Evolutionary conservation across 768 basidiomycete species (phyloP).

Genomic region (Mrakia blollopis): DNA sequence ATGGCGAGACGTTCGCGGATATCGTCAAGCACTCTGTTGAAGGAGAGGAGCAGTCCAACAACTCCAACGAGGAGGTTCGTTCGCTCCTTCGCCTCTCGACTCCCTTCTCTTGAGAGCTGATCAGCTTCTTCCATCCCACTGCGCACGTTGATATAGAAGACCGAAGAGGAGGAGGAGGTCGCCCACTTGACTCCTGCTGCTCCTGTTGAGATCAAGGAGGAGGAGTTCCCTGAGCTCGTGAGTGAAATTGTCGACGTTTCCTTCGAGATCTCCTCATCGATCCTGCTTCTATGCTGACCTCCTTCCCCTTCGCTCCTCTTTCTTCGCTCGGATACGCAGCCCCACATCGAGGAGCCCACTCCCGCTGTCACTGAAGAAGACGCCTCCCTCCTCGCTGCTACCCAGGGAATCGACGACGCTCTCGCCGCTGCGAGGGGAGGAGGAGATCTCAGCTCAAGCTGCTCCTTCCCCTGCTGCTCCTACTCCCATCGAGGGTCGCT

Average conservation of each 20-base stretch:
- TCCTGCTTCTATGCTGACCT: too few relatives aligned
- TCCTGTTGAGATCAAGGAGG: background rate
- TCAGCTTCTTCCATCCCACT: background rate
- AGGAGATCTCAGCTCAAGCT: background rate
- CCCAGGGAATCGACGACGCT: background rate
- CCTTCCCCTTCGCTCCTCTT: background rate
- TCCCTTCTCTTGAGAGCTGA: background rate
- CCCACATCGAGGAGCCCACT: background rate
- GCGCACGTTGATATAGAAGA: background rate
- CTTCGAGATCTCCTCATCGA: background rate
- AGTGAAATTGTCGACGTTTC: background rate
- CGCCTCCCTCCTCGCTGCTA: background rate
- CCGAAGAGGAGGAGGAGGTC: slow-evolving; percentile 1
- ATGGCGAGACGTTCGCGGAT: background rate
- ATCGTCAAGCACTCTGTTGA: background rate
- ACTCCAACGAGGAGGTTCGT: background rate
- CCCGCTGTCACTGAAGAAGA: background rate
- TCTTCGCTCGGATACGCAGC: background rate
- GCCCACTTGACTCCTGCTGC: background rate
- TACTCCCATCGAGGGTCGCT: background rate
- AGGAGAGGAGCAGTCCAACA: too few relatives aligned
- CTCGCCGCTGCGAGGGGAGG: background rate
- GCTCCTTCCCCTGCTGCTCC: background rate
- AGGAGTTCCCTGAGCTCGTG: slow-evolving; percentile 19
- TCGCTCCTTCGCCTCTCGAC: background rate